Conservation (phyloP, 2,329 filamentous ascomycete genomes). For the Plectosphaerella plurivora region DNA sequence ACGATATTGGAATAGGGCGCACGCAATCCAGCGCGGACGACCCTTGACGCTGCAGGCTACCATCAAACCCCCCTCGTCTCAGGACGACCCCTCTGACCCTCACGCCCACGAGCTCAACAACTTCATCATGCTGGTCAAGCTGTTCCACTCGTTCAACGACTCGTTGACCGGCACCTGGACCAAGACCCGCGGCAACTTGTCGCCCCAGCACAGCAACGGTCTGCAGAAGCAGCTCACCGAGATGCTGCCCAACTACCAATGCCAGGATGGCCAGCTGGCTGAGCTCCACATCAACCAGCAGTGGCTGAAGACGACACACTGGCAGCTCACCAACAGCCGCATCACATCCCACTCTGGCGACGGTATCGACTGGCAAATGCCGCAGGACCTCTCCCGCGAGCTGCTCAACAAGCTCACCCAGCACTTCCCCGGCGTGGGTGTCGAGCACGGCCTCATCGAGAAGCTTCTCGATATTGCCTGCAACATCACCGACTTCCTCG, state of each 20-base stretch:
- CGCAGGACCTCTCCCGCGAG: slow-evolving; percentile 58
- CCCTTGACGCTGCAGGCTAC: slow-evolving; percentile 67
- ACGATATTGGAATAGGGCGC: slow-evolving; percentile 43
- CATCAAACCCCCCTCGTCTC: slow-evolving; percentile 59
- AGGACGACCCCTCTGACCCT: slow-evolving; percentile 55
- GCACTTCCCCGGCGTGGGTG: slow-evolving; percentile 65
- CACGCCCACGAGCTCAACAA: slow-evolving; percentile 46
- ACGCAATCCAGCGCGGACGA: slow-evolving; percentile 65
- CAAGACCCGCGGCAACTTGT: slow-evolving; percentile 55
- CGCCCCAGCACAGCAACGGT: slow-evolving; percentile 48
- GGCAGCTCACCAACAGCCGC: slow-evolving; percentile 56
- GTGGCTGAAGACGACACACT: slow-evolving; percentile 61
- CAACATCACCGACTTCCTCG: slow-evolving; percentile 69
- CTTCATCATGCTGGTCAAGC: slow-evolving; percentile 56
- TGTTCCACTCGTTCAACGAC: slow-evolving; percentile 66
- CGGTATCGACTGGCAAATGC: slow-evolving; percentile 58
- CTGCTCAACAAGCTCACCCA: slow-evolving; percentile 62
- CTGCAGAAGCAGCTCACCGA: slow-evolving; percentile 61
- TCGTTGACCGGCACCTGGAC: slow-evolving; percentile 62
- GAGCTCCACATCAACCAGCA: slow-evolving; percentile 57
- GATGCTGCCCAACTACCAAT: slow-evolving; percentile 46
- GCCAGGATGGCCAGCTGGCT: slow-evolving; percentile 46
- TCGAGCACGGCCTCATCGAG: slow-evolving; percentile 65
- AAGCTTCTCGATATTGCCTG: slow-evolving; percentile 76
- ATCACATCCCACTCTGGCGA: slow-evolving; percentile 43